Conservation (phyloP, 352 stramenopile genomes). For the Globisporangium spiculum region DNA sequence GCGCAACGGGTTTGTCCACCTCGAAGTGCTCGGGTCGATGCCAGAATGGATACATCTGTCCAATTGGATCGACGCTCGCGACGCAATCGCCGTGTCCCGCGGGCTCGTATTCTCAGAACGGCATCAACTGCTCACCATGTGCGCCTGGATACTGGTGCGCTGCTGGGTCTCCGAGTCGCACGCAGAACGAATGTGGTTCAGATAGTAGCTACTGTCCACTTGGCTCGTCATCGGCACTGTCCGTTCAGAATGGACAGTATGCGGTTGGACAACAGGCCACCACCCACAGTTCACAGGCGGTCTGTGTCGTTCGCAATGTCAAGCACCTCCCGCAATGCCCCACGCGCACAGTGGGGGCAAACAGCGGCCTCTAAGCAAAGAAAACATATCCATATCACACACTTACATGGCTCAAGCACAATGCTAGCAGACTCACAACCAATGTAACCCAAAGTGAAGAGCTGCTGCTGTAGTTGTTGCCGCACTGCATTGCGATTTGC, state of each 20-base stretch:
- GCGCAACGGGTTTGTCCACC: slow-evolving; percentile 37
- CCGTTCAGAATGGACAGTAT: slow-evolving; percentile 39
- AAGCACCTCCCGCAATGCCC: slow-evolving; percentile 57
- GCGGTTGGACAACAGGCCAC: slow-evolving; percentile 31
- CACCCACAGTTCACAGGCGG: slow-evolving; percentile 39
- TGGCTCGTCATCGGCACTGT: slow-evolving; percentile 30
- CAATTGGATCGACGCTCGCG: slow-evolving; percentile 34
- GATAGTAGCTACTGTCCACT: slow-evolving; percentile 52
- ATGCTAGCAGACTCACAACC: too few relatives aligned
- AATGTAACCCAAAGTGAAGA: background rate
- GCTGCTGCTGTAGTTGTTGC: background rate
- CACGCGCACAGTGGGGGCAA: slow-evolving; percentile 42
- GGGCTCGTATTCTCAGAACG: slow-evolving; percentile 57
- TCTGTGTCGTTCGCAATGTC: slow-evolving; percentile 39
- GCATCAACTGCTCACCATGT: slow-evolving; percentile 48
- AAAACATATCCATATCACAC: background rate
- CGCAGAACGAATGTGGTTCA: slow-evolving; percentile 49
- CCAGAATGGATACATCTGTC: slow-evolving; percentile 53
- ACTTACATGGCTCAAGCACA: background rate
- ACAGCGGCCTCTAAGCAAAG: slow-evolving; percentile 27
- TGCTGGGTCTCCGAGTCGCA: slow-evolving; percentile 34
- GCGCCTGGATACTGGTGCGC: slow-evolving; percentile 59
- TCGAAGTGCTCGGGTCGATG: slow-evolving; percentile 49
- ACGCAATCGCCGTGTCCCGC: slow-evolving; percentile 49
- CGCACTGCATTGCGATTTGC: background rate